Evolutionary conservation across 2,329 filamentous ascomycete genomes (phyloP), one percentile per base, ranked within the genome.

Genomic region (Cytospora schulzeri): DNA sequence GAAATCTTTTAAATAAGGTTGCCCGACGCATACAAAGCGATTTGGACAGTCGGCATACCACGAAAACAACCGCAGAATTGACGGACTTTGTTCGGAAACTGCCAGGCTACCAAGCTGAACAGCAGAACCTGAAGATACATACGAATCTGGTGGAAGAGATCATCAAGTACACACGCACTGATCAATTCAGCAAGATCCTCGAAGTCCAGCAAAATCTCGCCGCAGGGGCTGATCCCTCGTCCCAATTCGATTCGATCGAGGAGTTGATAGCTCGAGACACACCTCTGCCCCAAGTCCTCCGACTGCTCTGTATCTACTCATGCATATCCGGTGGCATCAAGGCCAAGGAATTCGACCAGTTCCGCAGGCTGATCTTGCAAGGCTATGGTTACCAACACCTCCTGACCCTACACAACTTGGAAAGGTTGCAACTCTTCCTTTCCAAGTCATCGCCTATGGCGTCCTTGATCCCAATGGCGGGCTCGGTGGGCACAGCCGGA

Each of bases 201-300:
- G 95, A 98, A 78, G 91, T 98, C 5, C 95, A 99, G 74, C 95
- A 99, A 74, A 97, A 96, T 73, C 85, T 98, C 53, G 93, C 93
- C 28, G 93, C 93, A 0, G 94, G 94, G 35, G 88, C 91, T 12
- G 95, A 98, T 74, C 91, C 94, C 8, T 91, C 88, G 15, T 91
- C 91, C 28, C 93, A 98, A 73, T 92, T 97, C 71, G 92, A 97
- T 59, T 87, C 87, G 3, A 93, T 99, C 59, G 93, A 96, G 75
- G 95, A 99, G 75, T 83, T 99, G n/a, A 96, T 99, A 69, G 89
- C 93, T 15, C 90, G 93, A 66, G 90, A 93, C 70, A 88, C 91
- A 0, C 90, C 94, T 0, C 77, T 99, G 3, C 81, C 87, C n/a
- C 90, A 91, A 56, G 87, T 97, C 7, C 83, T 99, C 15, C 88